Evolutionary conservation across 1,284 basidiomycete genomes (phyloP).

Genomic region (Ganoderma multipileum): DNA sequence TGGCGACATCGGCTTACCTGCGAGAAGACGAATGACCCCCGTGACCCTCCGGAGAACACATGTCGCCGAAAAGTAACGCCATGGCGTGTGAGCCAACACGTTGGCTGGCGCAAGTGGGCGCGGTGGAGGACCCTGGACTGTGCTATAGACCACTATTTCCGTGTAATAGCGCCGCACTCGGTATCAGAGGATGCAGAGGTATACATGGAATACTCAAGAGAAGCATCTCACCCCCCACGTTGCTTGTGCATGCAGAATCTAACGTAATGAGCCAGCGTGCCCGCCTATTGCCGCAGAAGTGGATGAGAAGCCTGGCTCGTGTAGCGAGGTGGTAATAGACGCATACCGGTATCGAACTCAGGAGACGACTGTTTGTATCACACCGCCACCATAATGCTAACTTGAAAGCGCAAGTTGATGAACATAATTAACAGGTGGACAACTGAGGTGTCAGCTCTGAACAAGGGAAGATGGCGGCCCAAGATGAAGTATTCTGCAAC

Average conservation of each 20-base stretch:
- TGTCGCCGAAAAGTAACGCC: not conserved
- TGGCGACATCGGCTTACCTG: not conserved
- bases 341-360: not conserved
- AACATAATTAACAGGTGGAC: not conserved
- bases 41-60: slow-evolving; percentile 3
- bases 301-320: not conserved
- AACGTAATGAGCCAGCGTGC: not conserved
- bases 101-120: not conserved
- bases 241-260: not conserved
- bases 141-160: not conserved
- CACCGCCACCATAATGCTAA: not conserved
- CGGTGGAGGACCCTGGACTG: not conserved
- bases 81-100: not conserved
- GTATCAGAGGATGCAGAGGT: not conserved
- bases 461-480: not conserved
- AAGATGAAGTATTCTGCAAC: not conserved
- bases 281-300: not conserved
- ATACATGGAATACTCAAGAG: not conserved
- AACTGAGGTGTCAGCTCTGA: not conserved
- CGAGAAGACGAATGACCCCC: not conserved
- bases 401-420: not conserved
- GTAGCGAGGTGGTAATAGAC: not conserved
- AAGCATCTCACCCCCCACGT: not conserved
- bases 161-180: not conserved
- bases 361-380: not conserved